Conservation (phyloP, 1,284 basidiomycete species). For the Ganoderma meredithae region DNA sequence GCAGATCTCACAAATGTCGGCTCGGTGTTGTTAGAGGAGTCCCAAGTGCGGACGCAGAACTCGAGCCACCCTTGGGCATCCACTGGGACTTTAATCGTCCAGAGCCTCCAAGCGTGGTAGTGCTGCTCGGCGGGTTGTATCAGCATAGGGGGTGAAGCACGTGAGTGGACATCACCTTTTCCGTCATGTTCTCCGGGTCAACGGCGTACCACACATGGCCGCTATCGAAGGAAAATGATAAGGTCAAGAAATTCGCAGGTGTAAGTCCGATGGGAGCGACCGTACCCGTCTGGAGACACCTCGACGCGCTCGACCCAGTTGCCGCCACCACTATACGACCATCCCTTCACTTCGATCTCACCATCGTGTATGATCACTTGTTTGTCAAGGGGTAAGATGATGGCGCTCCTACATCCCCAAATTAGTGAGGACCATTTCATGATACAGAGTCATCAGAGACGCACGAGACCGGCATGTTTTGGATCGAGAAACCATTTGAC, state of each 20-base stretch:
- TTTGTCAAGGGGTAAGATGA: conserved; percentile 54
- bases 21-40: conserved; percentile 64
- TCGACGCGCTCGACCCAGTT: conserved; percentile 66
- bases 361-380: conserved; percentile 59
- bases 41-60: conserved; percentile 66
- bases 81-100: conserved; percentile 59
- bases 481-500: conserved; percentile 61
- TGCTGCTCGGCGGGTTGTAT: conserved; percentile 42
- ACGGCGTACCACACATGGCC: conserved; percentile 60
- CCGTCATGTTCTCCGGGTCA: conserved; percentile 54
- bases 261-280: neutral
- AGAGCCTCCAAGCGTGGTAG: conserved; percentile 62
- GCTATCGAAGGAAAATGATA: conserved; percentile 32
- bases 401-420: conserved; percentile 52
- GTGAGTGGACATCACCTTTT: conserved; percentile 46
- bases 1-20: conserved; percentile 63
- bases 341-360: conserved; percentile 53
- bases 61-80: conserved; percentile 67
- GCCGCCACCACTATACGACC: conserved; percentile 63
- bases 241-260: neutral
- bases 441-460: conserved; percentile 30
- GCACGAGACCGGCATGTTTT: conserved; percentile 65
- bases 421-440: neutral
- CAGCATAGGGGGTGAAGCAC: too few relatives aligned
- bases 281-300: conserved; percentile 59